A percentile compares a stretch with the other conserved stretches of the same genome.
Evolutionary conservation across 176 grass and related monocot genomes (phyloP).

Genomic region (Cenchrus purpureus): DNA sequence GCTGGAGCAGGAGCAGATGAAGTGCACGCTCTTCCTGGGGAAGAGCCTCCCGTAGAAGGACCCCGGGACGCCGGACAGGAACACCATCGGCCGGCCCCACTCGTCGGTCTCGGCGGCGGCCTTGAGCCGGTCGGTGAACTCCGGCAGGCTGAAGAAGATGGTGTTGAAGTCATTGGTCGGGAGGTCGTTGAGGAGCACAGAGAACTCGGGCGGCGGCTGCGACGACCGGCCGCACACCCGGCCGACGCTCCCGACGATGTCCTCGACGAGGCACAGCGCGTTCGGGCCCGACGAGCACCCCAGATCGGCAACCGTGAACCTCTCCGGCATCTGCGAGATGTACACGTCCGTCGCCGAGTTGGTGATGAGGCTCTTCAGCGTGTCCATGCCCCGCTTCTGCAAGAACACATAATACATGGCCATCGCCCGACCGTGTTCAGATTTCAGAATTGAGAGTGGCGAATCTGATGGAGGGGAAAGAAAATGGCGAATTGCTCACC

Average conservation of each 20-base stretch:
- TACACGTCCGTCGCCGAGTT: conserved; percentile 66
- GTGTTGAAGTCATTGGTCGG: conserved; percentile 98
- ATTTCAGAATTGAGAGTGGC: background rate
- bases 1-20: conserved; percentile 88
- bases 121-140: conserved; percentile 67
- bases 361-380: conserved; percentile 70
- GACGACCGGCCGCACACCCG: conserved; percentile 46
- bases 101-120: conserved; percentile 49
- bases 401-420: background rate
- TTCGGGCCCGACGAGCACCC: conserved; percentile 94
- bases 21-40: conserved; percentile 71
- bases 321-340: conserved; percentile 61
- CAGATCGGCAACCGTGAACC: conserved; percentile 86
- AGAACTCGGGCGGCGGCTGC: conserved; percentile 77
- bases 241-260: conserved; percentile 68
- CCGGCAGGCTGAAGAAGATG: conserved; percentile 75
- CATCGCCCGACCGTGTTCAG: background rate
- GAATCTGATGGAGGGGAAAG: background rate
- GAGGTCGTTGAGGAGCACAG: conserved; percentile 94
- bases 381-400: conserved; percentile 82
- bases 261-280: conserved; percentile 72
- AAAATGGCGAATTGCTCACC: conserved; percentile 21
- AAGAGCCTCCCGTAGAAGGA: conserved; percentile 93
- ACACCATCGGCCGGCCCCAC: conserved; percentile 70
- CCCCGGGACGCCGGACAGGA: conserved; percentile 79